A percentile compares a stretch with the other conserved stretches of the same genome.
These are phyloP conservation scores for Fonsecaea nubica DNA, from an alignment of 2,329 filamentous ascomycete species.

Conservation along the genomic window DNA sequence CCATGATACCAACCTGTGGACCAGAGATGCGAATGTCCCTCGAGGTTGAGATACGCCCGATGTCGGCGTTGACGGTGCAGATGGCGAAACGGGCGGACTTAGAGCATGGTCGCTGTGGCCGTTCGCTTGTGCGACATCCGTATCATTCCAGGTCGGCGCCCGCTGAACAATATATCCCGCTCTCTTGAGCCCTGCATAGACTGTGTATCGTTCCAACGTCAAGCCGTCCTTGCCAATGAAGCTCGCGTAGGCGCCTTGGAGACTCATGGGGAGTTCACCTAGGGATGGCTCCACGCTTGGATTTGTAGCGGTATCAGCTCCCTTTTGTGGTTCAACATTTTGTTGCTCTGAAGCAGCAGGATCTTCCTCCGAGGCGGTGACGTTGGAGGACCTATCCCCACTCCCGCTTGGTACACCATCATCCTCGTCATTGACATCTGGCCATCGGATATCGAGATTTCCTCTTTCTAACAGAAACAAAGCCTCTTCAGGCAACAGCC, in stretches of 20 bases:
- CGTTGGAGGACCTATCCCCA: neutral
- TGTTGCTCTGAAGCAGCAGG: neutral
- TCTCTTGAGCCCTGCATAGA: slow-evolving; percentile 84
- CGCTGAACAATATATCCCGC: slow-evolving; percentile 81
- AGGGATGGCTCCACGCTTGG: slow-evolving; percentile 21
- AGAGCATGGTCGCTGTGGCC: slow-evolving; percentile 14
- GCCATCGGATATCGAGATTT: slow-evolving; percentile 86
- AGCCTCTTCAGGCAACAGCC: slow-evolving; percentile 90
- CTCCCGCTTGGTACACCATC: slow-evolving; percentile 1
- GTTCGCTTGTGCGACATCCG: slow-evolving; percentile 31
- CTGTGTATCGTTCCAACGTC: slow-evolving; percentile 80
- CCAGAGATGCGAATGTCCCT: slow-evolving; percentile 45
- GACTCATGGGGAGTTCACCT: slow-evolving; percentile 78
- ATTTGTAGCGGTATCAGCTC: neutral
- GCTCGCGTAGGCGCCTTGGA: slow-evolving; percentile 87
- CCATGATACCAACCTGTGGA: slow-evolving; percentile 63
- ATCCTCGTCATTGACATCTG: slow-evolving; percentile 50
- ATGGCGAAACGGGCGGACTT: slow-evolving; percentile 1
- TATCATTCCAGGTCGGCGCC: slow-evolving; percentile 62
- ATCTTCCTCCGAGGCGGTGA: neutral
- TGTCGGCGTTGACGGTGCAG: neutral
- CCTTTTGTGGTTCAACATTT: neutral
- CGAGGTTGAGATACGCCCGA: slow-evolving; percentile 5
- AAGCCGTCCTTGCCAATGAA: slow-evolving; percentile 73
- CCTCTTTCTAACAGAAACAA: slow-evolving; percentile 89